Conservation (phyloP, 2,329 filamentous ascomycete species). For the Ascochyta pisi region DNA sequence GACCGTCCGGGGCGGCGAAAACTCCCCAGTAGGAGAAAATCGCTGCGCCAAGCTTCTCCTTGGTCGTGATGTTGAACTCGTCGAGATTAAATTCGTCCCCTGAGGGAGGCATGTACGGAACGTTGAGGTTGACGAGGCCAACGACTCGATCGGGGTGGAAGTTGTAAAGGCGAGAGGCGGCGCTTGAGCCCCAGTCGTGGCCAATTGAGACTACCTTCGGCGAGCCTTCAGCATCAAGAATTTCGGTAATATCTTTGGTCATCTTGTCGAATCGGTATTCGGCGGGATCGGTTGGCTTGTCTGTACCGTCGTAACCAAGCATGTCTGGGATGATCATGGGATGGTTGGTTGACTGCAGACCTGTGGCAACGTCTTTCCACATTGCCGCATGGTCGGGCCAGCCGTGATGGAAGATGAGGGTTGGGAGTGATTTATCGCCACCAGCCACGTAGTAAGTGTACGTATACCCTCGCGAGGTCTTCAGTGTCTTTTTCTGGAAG, state of each 20-base stretch:
- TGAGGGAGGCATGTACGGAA: slow-evolving; percentile 51
- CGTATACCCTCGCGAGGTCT: slow-evolving; percentile 33
- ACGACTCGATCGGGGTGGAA: slow-evolving; percentile 51
- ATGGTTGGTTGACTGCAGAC: slow-evolving; percentile 51
- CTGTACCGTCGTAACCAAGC: slow-evolving; percentile 49
- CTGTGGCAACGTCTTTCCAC: slow-evolving; percentile 53
- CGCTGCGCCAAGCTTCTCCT: slow-evolving; percentile 48
- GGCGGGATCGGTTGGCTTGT: slow-evolving; percentile 37
- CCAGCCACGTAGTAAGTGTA: slow-evolving; percentile 38
- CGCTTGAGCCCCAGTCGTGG: slow-evolving; percentile 58
- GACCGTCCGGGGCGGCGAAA: slow-evolving; percentile 51
- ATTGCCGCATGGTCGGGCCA: slow-evolving; percentile 57
- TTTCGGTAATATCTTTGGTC: slow-evolving; percentile 34
- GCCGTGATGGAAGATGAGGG: slow-evolving; percentile 55
- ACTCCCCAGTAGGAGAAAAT: slow-evolving; percentile 57
- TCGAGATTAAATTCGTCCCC: slow-evolving; percentile 49
- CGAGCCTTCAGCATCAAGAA: slow-evolving; percentile 34
- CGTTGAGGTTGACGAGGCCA: slow-evolving; percentile 54
- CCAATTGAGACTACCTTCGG: slow-evolving; percentile 52
- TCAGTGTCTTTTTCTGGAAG: slow-evolving; percentile 37
- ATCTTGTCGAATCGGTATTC: slow-evolving; percentile 33
- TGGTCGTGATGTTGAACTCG: slow-evolving; percentile 38
- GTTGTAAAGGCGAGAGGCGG: slow-evolving; percentile 53
- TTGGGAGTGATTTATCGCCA: slow-evolving; percentile 29
- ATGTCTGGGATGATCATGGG: slow-evolving; percentile 50